phyloP scores from a whole-genome alignment of 2,329 filamentous ascomycete species.

The Byssochlamys sp. region DNA sequence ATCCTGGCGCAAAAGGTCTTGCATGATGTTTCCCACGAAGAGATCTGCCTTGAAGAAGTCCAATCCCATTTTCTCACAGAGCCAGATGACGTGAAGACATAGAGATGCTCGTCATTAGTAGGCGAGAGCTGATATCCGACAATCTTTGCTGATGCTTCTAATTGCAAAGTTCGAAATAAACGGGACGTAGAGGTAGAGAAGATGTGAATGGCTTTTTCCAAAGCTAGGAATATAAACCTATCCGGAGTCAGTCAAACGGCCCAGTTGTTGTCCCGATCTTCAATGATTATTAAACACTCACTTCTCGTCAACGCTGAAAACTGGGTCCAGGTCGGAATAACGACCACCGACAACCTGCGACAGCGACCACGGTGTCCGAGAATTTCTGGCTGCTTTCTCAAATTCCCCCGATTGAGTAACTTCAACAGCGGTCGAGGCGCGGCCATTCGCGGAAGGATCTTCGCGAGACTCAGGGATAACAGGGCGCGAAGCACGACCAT shows the following conservation, averaged over 20 bases:
- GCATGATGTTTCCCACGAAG: slow-evolving; percentile 34
- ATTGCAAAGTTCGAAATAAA: slow-evolving; percentile 60
- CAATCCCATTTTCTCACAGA: slow-evolving; percentile 51
- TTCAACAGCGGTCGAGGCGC: background rate
- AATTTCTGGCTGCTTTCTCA: background rate
- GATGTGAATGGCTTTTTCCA: slow-evolving; percentile 65
- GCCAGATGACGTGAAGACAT: slow-evolving; percentile 44
- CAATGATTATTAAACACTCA: slow-evolving; percentile 20
- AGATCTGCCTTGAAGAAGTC: slow-evolving; percentile 37
- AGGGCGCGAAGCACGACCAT: background rate
- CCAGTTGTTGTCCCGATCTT: background rate
- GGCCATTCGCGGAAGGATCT: background rate
- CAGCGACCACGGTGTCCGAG: slow-evolving; percentile 32
- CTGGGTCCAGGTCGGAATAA: slow-evolving; percentile 47
- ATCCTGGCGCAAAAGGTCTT: slow-evolving; percentile 25
- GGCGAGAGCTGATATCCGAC: slow-evolving; percentile 45
- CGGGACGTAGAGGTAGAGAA: slow-evolving; percentile 76
- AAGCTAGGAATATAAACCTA: slow-evolving; percentile 66
- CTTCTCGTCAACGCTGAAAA: slow-evolving; percentile 51
- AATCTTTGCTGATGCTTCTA: slow-evolving; percentile 41
- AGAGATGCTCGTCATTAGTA: slow-evolving; percentile 42
- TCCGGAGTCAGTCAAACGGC: background rate
- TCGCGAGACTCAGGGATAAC: background rate
- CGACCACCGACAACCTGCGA: slow-evolving; percentile 46
- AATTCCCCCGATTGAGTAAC: background rate